These are phyloP conservation scores for Combretum micranthum DNA, from an alignment of 345 rosid genomes.

Conservation along the genomic window DNA sequence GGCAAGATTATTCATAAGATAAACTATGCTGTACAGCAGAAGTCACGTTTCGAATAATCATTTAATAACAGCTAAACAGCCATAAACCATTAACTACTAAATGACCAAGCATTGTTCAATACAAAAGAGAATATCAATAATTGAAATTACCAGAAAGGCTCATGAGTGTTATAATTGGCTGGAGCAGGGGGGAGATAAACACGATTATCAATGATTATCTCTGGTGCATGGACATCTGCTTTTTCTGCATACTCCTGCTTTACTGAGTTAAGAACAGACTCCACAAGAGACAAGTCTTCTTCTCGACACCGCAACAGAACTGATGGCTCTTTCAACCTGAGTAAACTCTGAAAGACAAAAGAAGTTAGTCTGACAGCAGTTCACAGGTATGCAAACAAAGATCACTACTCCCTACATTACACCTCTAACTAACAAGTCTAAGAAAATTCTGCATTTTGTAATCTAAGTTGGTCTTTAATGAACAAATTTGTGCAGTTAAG, in stretches of 20 bases:
- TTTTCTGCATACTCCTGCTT: slow-evolving; percentile 68
- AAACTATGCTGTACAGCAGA: too few relatives aligned
- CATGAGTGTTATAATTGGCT: slow-evolving; percentile 62
- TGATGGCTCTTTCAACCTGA: slow-evolving; percentile 91
- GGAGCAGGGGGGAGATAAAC: slow-evolving; percentile 90
- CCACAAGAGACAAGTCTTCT: slow-evolving; percentile 65
- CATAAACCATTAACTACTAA: too few relatives aligned
- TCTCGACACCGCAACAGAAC: slow-evolving; percentile 82
- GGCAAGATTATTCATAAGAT: too few relatives aligned
- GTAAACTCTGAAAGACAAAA: slow-evolving; percentile 55
- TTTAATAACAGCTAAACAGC: too few relatives aligned
- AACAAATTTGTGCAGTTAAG: too few relatives aligned
- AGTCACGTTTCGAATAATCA: too few relatives aligned
- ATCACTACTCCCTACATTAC: too few relatives aligned
- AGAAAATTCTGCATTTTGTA: too few relatives aligned
- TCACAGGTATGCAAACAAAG: too few relatives aligned
- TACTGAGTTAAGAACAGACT: slow-evolving; percentile 62
- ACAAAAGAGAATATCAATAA: background rate
- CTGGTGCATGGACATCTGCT: slow-evolving; percentile 64
- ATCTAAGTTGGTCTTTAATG: too few relatives aligned
- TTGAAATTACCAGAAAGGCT: slow-evolving; percentile 52
- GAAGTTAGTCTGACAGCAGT: background rate
- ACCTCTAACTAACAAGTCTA: too few relatives aligned
- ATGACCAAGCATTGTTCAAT: background rate
- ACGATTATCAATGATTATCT: slow-evolving; percentile 53